Evolutionary conservation across 2,329 filamentous ascomycete genomes (phyloP).

Genomic region (Pestalotiopsis sp.): DNA sequence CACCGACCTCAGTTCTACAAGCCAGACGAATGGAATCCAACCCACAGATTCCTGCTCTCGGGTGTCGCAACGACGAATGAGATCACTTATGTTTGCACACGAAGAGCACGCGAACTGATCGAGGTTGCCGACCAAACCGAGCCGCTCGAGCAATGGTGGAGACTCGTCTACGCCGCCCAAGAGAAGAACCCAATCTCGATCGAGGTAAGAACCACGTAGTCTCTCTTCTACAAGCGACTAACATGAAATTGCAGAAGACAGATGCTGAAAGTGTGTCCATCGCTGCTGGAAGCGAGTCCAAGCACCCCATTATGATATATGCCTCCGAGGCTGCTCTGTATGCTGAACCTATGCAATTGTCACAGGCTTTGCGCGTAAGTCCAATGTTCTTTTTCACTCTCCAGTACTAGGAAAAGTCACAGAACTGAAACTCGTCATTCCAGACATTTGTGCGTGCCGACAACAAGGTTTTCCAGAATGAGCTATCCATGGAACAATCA

Average conservation of each 20-base stretch:
- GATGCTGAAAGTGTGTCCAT: constrained; percentile 46
- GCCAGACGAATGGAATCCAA: constrained; percentile 41
- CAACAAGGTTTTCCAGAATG: constrained; percentile 54
- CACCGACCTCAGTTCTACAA: constrained; percentile 24
- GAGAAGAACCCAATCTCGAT: constrained; percentile 46
- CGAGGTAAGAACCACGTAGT: constrained; percentile 42
- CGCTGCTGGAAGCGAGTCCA: constrained; percentile 50
- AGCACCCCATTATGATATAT: constrained; percentile 53
- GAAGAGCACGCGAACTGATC: constrained; percentile 42
- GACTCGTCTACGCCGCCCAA: constrained; percentile 44
- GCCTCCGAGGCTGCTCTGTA: constrained; percentile 53
- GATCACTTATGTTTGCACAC: constrained; percentile 53
- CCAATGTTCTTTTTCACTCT: background rate
- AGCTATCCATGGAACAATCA: constrained; percentile 43
- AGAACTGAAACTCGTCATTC: constrained; percentile 22
- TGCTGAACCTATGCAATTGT: constrained; percentile 36
- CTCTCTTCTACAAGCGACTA: background rate
- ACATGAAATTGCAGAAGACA: constrained; percentile 42
- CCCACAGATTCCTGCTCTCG: constrained; percentile 49
- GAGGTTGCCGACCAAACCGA: constrained; percentile 39
- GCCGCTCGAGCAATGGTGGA: constrained; percentile 58
- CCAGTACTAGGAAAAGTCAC: background rate
- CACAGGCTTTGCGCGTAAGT: constrained; percentile 40
- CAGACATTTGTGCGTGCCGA: constrained; percentile 53
- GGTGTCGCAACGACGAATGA: constrained; percentile 51